Evolutionary conservation across 2,329 filamentous ascomycete genomes (phyloP).

Genomic region (Rutstroemia sydowiana): DNA sequence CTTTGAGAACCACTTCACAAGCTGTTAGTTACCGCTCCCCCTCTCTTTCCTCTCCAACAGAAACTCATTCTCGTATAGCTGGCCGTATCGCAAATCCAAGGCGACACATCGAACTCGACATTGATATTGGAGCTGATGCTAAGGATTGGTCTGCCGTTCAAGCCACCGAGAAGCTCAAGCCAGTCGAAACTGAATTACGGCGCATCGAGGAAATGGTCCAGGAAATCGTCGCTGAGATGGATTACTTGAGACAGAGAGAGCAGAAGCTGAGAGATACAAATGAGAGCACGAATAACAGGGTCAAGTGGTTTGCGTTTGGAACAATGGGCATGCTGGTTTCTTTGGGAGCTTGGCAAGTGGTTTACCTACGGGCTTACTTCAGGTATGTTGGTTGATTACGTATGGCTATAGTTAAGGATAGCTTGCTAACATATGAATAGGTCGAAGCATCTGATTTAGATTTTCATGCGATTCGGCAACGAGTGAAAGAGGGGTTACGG

Average conservation of each 20-base stretch:
- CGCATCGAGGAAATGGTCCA: conserved; percentile 84
- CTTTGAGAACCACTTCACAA: conserved; percentile 76
- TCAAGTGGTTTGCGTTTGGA: conserved; percentile 96
- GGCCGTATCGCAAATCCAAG: conserved; percentile 31
- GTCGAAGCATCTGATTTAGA: conserved; percentile 63
- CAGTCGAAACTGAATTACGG: conserved; percentile 87
- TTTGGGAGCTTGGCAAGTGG: conserved; percentile 92
- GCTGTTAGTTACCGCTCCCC: conserved; percentile 52
- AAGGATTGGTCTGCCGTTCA: conserved; percentile 98
- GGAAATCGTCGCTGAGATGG: conserved; percentile 91
- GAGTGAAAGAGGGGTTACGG: conserved; percentile 6
- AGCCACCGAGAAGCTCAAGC: conserved; percentile 94
- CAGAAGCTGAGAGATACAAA: conserved; percentile 97
- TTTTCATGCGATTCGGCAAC: not conserved
- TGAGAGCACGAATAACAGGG: conserved; percentile 97
- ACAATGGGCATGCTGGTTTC: conserved; percentile 88
- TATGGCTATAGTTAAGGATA: conserved; percentile 1
- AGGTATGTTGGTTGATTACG: conserved; percentile 42
- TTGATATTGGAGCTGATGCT: conserved; percentile 44
- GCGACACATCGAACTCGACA: conserved; percentile 52
- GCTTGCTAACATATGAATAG: conserved; percentile 31
- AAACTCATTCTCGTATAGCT: conserved; percentile 2
- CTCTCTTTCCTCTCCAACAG: not conserved
- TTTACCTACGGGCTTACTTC: conserved; percentile 97
- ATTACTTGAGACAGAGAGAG: conserved; percentile 83